Evolutionary conservation across 2,329 filamentous ascomycete genomes (phyloP), one percentile per base, ranked within the genome.

Genomic region (Ilyonectria robusta): DNA sequence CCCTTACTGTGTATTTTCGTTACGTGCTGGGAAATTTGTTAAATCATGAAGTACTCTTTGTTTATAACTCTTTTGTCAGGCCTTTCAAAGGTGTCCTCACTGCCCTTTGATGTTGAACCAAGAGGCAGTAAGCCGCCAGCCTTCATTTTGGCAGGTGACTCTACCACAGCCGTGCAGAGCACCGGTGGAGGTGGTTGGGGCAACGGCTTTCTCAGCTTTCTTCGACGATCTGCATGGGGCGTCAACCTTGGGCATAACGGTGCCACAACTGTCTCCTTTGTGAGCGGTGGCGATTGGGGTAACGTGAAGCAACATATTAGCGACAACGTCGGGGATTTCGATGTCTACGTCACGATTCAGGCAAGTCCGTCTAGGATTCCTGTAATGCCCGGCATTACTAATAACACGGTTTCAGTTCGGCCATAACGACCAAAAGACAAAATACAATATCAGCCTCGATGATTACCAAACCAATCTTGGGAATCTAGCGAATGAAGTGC

Each of bases 341-440:
- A 47, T 6, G 42, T 35, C 8, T 35, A 35, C 19, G 51, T 54
- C 29, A 54, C 51, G 3, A 48, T 48, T 19, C 40, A 42, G 8
- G 40, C 19, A 42, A 42, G 40, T 42, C 17, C 15, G 15, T 19
- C 8, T n/a, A n/a, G n/a, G n/a, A 8, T 4, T 26, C 9, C 10
- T 4, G 13, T 6, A 6, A 3, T 23, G 19, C 42, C 17, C 1
- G 21, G n/a, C 2, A 23, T 26, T 26, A 29, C 35, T 56, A 8
- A 56, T 23, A 9, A 11, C n/a, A 26, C 7, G 8, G 5, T 3
- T 8, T 42, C 42, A 59, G 56, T 59, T 59, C 31, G 56, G 56
- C 15, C 56, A 59, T 21, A 59, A 59, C 10, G 56, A 59, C 26
- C 56, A 59, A 19, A 59, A 59, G n/a, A 29, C 42, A 48, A 47